Conservation (phyloP, 768 basidiomycete species). For the Rubroboletus satanas region DNA sequence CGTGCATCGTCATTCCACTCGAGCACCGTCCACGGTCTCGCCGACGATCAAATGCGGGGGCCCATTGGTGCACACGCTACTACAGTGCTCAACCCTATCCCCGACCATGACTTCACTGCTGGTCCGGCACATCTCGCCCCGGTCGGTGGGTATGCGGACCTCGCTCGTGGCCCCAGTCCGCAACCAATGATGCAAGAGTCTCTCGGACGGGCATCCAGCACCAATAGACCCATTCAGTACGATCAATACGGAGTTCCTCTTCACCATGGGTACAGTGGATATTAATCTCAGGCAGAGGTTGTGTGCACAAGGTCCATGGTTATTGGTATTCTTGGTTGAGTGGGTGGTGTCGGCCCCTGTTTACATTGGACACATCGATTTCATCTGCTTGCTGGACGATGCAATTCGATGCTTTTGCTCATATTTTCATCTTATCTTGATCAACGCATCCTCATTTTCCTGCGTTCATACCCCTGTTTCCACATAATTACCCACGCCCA, state of each 20-base stretch:
- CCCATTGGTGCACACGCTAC: slow-evolving; percentile 30
- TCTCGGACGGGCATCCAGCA: slow-evolving; percentile 35
- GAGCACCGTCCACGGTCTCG: slow-evolving; percentile 34
- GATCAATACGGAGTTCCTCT: slow-evolving; percentile 55
- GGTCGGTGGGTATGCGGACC: slow-evolving; percentile 78
- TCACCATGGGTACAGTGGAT: slow-evolving; percentile 43
- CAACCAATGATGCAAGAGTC: slow-evolving; percentile 51
- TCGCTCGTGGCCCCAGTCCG: slow-evolving; percentile 70
- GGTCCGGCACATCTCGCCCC: slow-evolving; percentile 54
- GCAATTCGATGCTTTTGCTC: slow-evolving; percentile 12
- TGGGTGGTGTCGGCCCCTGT: not conserved
- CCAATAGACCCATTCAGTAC: slow-evolving; percentile 48
- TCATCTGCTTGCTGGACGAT: slow-evolving; percentile 32
- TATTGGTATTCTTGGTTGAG: not conserved
- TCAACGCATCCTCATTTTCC: slow-evolving; percentile 1
- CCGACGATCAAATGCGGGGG: slow-evolving; percentile 32
- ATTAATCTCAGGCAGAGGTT: slow-evolving; percentile 5
- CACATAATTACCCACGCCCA: not conserved
- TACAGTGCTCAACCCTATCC: slow-evolving; percentile 42
- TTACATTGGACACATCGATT: slow-evolving; percentile 7
- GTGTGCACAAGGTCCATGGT: not conserved
- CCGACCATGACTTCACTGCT: slow-evolving; percentile 76
- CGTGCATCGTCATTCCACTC: slow-evolving; percentile 71
- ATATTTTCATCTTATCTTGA: not conserved
- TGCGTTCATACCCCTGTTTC: slow-evolving; percentile 25